These are phyloP conservation scores for Hericium alpestre DNA, from an alignment of 768 basidiomycete species.

Conservation along the genomic window DNA sequence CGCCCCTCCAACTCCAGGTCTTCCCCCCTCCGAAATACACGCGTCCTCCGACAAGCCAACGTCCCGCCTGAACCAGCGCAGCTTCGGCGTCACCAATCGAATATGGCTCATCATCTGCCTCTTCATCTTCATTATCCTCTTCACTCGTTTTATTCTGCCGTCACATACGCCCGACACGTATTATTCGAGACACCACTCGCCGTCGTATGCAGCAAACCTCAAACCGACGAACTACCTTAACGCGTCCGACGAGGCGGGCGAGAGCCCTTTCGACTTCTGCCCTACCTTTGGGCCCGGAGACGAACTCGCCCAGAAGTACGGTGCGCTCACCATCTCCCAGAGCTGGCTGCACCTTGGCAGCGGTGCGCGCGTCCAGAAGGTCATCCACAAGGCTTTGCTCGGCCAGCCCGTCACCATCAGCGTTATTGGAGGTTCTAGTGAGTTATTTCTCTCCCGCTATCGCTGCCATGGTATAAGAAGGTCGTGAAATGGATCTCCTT, in stretches of 20 bases:
- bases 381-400: conserved; percentile 72
- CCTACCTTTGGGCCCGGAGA: conserved; percentile 81
- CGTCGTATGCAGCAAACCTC: conserved; percentile 29
- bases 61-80: conserved; percentile 47
- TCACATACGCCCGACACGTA: conserved; percentile 15
- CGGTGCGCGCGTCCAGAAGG: conserved; percentile 69
- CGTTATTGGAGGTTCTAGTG: conserved; percentile 82
- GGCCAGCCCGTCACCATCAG: conserved; percentile 86
- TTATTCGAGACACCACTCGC: conserved; percentile 15
- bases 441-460: conserved; percentile 16
- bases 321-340: conserved; percentile 60
- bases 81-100: conserved; percentile 53
- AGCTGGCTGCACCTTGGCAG: conserved; percentile 72
- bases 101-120: conserved; percentile 52
- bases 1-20: conserved; percentile 30
- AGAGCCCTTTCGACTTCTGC: conserved; percentile 85
- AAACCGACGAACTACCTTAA: conserved; percentile 81
- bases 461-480: not conserved
- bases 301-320: conserved; percentile 68
- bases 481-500: not conserved
- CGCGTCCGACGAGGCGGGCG: conserved; percentile 33
- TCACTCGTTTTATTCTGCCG: conserved; percentile 49
- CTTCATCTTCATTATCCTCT: conserved; percentile 41
- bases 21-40: conserved; percentile 30
- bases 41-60: conserved; percentile 33